Evolutionary conservation across 371 early-diverging fungal genomes (phyloP).

Genomic region (Actinomortierella ambigua): DNA sequence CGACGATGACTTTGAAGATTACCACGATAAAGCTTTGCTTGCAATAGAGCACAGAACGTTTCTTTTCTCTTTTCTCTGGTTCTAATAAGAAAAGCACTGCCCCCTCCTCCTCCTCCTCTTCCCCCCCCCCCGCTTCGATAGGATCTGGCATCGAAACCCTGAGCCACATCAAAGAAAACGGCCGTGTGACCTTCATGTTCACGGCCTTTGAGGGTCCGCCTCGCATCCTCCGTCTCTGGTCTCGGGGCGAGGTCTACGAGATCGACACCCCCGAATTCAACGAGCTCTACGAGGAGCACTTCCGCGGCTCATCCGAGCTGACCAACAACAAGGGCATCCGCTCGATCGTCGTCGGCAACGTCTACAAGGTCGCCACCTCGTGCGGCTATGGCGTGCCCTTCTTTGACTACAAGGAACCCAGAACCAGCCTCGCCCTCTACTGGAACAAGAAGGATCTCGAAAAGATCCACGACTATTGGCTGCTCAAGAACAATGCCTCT

Average conservation of each 20-base stretch:
- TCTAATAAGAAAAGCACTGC: too few relatives aligned
- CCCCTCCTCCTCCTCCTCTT: not conserved
- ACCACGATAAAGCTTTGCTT: too few relatives aligned
- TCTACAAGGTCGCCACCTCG: constrained; percentile 51
- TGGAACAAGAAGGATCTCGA: constrained; percentile 26
- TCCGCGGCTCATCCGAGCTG: constrained; percentile 35
- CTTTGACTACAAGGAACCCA: constrained; percentile 49
- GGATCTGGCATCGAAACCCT: constrained; percentile 60
- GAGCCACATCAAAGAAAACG: constrained; percentile 58
- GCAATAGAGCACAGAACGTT: not conserved
- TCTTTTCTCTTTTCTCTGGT: not conserved
- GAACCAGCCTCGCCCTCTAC: constrained; percentile 47
- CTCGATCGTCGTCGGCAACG: constrained; percentile 51
- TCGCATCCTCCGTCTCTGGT: constrained; percentile 55
- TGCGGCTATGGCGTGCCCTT: constrained; percentile 63
- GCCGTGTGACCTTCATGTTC: constrained; percentile 60
- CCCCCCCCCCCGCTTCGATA: constrained; percentile 1
- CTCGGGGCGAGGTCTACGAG: constrained; percentile 48
- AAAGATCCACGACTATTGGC: constrained; percentile 39
- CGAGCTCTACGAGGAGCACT: constrained; percentile 41
- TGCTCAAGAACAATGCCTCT: constrained; percentile 24
- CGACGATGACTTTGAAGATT: too few relatives aligned
- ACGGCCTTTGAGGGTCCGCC: constrained; percentile 59
- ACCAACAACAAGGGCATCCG: constrained; percentile 46
- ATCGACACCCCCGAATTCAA: constrained; percentile 50